Evolutionary conservation across 306 rosid genomes (phyloP).

Genomic region (Vicia faba): DNA sequence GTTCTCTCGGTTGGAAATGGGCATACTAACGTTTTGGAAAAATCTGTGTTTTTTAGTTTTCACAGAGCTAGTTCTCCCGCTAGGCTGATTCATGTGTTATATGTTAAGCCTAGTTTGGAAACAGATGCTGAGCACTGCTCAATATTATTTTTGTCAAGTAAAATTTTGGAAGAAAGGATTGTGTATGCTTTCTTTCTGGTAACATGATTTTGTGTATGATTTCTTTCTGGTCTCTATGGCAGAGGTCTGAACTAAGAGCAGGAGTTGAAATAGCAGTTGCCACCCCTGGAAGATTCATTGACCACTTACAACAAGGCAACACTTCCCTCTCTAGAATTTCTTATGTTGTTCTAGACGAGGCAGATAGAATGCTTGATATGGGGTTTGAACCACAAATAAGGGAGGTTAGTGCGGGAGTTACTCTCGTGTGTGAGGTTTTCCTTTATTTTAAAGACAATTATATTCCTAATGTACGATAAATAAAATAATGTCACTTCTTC

Average conservation of each 20-base stretch:
- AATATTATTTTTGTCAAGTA: background rate
- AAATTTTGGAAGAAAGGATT: background rate
- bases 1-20: background rate
- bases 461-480: constrained; percentile 14
- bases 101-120: constrained; percentile 11
- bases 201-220: constrained; percentile 18
- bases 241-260: constrained; percentile 86
- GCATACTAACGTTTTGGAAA: background rate
- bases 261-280: constrained; percentile 84
- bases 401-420: constrained; percentile 54
- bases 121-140: background rate
- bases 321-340: constrained; percentile 78
- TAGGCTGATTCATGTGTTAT: constrained; percentile 11
- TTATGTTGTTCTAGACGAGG: constrained; percentile 85
- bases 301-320: constrained; percentile 87
- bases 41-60: constrained; percentile 23
- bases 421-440: constrained; percentile 1
- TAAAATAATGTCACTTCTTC: constrained; percentile 11
- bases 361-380: constrained; percentile 96
- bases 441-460: constrained; percentile 2
- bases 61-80: background rate
- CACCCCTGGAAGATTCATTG: constrained; percentile 90
- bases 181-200: background rate
- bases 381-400: constrained; percentile 89
- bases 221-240: constrained; percentile 38